Conservation (phyloP, 257 asterid species). For the Parsonsia alboflavescens region DNA sequence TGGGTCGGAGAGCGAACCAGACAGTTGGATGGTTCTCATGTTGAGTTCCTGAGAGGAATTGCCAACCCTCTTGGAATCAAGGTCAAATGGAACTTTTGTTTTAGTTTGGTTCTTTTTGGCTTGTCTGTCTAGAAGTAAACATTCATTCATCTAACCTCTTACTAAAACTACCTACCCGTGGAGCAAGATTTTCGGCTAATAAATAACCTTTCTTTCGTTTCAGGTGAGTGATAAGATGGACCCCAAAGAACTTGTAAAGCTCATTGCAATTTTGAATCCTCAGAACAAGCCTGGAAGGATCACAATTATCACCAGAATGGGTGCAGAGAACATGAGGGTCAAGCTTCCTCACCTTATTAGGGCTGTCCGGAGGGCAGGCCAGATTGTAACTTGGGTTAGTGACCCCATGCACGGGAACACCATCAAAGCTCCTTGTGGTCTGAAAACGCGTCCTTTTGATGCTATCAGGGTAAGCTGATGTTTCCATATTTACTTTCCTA, state of each 20-base stretch:
- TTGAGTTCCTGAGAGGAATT: conserved; percentile 70
- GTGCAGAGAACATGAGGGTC: conserved; percentile 87
- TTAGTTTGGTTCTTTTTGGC: too few species aligned
- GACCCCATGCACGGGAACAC: conserved; percentile 96
- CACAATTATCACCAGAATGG: conserved; percentile 82
- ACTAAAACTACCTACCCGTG: too few species aligned
- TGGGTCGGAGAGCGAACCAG: conserved; percentile 86
- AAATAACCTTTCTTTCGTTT: background rate
- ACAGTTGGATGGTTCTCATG: conserved; percentile 78
- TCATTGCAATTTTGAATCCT: conserved; percentile 71
- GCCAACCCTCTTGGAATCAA: conserved; percentile 81
- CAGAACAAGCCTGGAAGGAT: conserved; percentile 70
- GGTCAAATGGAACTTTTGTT: conserved; percentile 21
- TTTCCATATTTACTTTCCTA: background rate
- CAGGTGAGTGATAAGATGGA: conserved; percentile 86
- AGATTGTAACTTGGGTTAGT: conserved; percentile 77
- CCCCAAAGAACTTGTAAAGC: conserved; percentile 66
- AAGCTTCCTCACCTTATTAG: conserved; percentile 78
- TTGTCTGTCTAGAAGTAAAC: too few species aligned
- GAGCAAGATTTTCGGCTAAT: conserved; percentile 16
- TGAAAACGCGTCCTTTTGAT: conserved; percentile 79
- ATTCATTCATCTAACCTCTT: too few species aligned
- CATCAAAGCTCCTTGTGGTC: conserved; percentile 86
- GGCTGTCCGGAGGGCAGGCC: conserved; percentile 80
- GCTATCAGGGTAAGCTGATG: conserved; percentile 61